A percentile compares a stretch with the other conserved stretches of the same genome.
These are phyloP conservation scores for Acacia acuminata DNA, from an alignment of 306 rosid species.

Conservation along the genomic window DNA sequence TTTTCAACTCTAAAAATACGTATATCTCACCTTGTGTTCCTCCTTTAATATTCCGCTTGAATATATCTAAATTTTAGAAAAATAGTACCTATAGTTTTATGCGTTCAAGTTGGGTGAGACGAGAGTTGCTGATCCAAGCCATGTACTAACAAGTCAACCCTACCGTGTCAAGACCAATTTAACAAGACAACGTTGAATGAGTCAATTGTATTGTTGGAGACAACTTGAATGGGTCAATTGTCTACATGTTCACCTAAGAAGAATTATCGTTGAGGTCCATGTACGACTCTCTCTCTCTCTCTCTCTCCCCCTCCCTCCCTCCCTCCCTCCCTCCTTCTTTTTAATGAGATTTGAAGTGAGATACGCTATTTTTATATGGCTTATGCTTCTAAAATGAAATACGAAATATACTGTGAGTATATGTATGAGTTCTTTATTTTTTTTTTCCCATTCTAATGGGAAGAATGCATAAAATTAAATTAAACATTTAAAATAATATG, in stretches of 20 bases:
- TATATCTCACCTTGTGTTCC: no score
- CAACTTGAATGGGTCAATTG: neutral
- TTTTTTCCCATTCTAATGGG: neutral
- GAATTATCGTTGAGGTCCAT: neutral
- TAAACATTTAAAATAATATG: no score
- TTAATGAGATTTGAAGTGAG: neutral
- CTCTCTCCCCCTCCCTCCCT: no score
- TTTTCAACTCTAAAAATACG: no score
- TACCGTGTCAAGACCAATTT: neutral
- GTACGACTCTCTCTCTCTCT: neutral
- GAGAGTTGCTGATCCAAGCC: no score
- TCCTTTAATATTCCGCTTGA: no score
- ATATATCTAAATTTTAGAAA: no score
- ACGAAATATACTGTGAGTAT: no score
- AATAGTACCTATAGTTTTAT: no score
- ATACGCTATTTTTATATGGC: neutral
- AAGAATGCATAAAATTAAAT: neutral
- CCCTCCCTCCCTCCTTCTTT: no score
- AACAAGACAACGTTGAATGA: neutral
- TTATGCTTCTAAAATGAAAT: neutral
- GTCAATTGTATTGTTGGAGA: neutral
- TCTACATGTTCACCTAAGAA: neutral
- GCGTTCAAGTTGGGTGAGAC: neutral
- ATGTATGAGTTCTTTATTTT: no score
- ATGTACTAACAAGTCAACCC: neutral